Evolutionary conservation across 73 alveolate species (phyloP).

Genomic region (Durusdinium trenchii): DNA sequence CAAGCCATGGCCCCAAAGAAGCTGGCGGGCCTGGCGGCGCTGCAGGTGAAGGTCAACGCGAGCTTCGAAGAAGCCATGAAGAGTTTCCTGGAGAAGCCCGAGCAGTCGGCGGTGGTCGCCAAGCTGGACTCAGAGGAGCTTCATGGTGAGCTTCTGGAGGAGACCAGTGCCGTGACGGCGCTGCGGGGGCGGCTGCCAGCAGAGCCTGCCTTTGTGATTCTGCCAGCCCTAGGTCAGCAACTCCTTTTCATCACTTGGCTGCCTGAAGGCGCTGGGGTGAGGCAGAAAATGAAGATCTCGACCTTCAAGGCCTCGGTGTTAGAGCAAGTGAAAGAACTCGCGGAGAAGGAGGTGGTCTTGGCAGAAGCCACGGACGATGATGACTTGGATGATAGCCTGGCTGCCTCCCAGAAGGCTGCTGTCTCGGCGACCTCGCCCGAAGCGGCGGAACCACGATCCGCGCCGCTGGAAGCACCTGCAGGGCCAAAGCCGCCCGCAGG

Average conservation of each 20-base stretch:
- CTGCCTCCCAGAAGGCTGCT: not conserved
- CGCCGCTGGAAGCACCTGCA: too few species aligned
- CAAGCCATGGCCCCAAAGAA: slow-evolving; percentile 79
- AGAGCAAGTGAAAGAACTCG: not conserved
- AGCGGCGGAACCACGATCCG: too few species aligned
- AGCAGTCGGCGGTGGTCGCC: too few species aligned
- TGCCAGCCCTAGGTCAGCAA: not conserved
- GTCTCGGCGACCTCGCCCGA: too few species aligned
- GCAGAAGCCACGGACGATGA: slow-evolving; percentile 10
- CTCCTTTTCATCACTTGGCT: not conserved
- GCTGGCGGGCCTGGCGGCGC: slow-evolving; percentile 49
- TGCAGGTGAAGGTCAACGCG: slow-evolving; percentile 58
- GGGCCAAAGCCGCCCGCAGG: too few species aligned
- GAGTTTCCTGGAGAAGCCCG: slow-evolving; percentile 23
- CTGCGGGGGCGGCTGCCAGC: not conserved
- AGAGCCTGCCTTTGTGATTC: not conserved
- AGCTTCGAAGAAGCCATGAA: slow-evolving; percentile 29
- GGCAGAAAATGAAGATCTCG: slow-evolving; percentile 75
- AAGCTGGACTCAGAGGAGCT: too few species aligned
- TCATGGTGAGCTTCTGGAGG: too few species aligned
- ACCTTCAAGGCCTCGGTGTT: slow-evolving; percentile 56
- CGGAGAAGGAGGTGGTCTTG: not conserved
- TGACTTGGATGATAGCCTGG: not conserved
- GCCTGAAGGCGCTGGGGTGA: not conserved
- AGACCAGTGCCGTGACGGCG: not conserved